These are phyloP conservation scores for Curvularia verruculosa DNA, from an alignment of 2,329 filamentous ascomycete genomes.

Conservation along the genomic window DNA sequence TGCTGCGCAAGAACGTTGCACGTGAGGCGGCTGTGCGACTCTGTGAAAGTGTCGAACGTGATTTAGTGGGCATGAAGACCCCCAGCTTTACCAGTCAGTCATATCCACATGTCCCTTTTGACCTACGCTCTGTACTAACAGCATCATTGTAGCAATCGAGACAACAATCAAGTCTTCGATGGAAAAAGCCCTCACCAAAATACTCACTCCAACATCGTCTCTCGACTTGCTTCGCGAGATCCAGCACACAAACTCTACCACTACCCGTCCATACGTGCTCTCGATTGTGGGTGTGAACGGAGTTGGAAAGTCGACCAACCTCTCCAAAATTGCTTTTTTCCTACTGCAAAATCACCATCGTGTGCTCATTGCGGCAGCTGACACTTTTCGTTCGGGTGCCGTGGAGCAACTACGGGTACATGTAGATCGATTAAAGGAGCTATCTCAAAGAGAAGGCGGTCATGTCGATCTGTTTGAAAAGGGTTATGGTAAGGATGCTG, in stretches of 20 bases:
- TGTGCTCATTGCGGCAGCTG: slow-evolving; percentile 90
- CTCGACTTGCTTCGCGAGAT: slow-evolving; percentile 95
- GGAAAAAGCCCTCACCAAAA: slow-evolving; percentile 90
- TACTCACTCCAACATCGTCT: slow-evolving; percentile 93
- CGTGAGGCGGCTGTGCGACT: slow-evolving; percentile 90
- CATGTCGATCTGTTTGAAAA: slow-evolving; percentile 92
- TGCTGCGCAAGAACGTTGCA: slow-evolving; percentile 94
- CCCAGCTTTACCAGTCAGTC: slow-evolving; percentile 78
- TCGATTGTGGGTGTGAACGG: slow-evolving; percentile 98
- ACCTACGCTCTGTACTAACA: slow-evolving; percentile 16
- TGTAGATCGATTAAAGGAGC: slow-evolving; percentile 88
- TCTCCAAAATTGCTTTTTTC: slow-evolving; percentile 98
- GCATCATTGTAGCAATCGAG: slow-evolving; percentile 65
- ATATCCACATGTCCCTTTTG: not conserved
- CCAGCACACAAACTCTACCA: slow-evolving; percentile 67
- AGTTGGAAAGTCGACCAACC: slow-evolving; percentile 96
- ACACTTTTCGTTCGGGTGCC: slow-evolving; percentile 95
- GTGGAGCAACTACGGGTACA: slow-evolving; percentile 97
- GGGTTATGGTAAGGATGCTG: slow-evolving; percentile 97
- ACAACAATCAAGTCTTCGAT: slow-evolving; percentile 83
- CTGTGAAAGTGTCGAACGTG: slow-evolving; percentile 88
- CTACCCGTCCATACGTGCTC: slow-evolving; percentile 88
- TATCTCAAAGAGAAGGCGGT: slow-evolving; percentile 79
- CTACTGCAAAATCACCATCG: slow-evolving; percentile 96
- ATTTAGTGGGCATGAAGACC: slow-evolving; percentile 89